Evolutionary conservation across 2,329 filamentous ascomycete genomes (phyloP).

Genomic region (Zasmidium citrigriseum): DNA sequence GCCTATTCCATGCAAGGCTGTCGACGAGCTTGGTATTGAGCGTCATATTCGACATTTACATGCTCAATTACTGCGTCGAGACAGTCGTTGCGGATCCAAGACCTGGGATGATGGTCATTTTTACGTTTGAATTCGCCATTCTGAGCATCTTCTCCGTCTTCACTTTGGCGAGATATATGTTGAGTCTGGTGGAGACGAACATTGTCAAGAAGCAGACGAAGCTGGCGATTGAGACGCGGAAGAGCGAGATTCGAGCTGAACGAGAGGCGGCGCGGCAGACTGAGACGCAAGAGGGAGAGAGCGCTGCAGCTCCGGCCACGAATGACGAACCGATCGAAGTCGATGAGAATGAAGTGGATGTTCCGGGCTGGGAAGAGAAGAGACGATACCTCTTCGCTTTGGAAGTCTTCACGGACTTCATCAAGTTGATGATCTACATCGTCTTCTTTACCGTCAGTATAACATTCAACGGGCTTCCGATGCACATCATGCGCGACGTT

Average conservation of each 20-base stretch:
- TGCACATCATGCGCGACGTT: constrained; percentile 94
- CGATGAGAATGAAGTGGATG: constrained; percentile 91
- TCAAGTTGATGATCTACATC: constrained; percentile 86
- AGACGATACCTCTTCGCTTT: constrained; percentile 88
- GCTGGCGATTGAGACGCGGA: constrained; percentile 67
- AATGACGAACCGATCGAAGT: constrained; percentile 65
- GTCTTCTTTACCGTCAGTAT: constrained; percentile 92
- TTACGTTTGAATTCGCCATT: constrained; percentile 95
- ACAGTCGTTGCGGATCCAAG: constrained; percentile 83
- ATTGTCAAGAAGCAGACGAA: constrained; percentile 74
- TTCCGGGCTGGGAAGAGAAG: constrained; percentile 95
- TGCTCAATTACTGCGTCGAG: constrained; percentile 78
- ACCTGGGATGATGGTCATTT: constrained; percentile 99
- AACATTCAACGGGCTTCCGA: constrained; percentile 90
- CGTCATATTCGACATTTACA: constrained; percentile 73
- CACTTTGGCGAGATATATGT: constrained; percentile 73
- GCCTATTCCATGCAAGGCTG: constrained; percentile 82
- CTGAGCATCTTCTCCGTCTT: constrained; percentile 77
- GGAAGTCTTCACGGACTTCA: constrained; percentile 77
- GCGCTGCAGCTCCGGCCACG: constrained; percentile 48
- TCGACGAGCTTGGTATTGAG: constrained; percentile 77
- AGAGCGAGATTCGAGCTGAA: constrained; percentile 62
- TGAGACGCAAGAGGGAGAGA: constrained; percentile 20
- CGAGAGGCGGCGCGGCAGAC: constrained; percentile 51
- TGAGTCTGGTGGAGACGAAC: constrained; percentile 75